phyloP scores from a whole-genome alignment of 1,284 basidiomycete species.

The Gymnopus androsaceus region DNA sequence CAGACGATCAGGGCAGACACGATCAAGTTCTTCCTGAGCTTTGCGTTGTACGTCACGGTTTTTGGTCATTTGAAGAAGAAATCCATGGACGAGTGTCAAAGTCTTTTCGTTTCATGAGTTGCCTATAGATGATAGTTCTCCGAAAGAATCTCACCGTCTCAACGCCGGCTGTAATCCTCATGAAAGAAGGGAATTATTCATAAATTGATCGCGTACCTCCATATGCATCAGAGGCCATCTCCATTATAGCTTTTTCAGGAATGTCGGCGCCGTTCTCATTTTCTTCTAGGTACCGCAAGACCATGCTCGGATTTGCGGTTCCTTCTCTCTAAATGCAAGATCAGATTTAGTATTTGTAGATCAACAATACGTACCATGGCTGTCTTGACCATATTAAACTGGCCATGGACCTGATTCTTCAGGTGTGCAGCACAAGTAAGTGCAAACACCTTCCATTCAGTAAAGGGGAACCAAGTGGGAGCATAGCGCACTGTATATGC shows the following conservation, averaged over 20 bases:
- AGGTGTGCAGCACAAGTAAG: background rate
- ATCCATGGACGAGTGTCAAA: conserved; percentile 38
- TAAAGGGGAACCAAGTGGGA: conserved; percentile 8
- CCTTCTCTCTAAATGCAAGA: background rate
- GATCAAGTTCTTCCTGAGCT: conserved; percentile 58
- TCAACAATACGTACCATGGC: background rate
- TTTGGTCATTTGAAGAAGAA: conserved; percentile 44
- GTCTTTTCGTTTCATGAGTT: conserved; percentile 21
- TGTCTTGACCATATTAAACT: background rate
- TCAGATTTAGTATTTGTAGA: background rate
- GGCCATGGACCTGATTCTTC: background rate
- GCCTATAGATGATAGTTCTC: background rate
- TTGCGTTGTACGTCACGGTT: conserved; percentile 41
- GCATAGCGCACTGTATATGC: conserved; percentile 2
- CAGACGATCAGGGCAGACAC: conserved; percentile 47
- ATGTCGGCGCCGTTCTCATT: conserved; percentile 2
- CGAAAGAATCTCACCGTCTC: background rate
- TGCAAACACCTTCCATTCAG: conserved; percentile 8
- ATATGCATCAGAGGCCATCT: conserved; percentile 2
- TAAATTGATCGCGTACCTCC: background rate
- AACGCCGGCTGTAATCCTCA: background rate
- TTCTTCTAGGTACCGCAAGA: background rate
- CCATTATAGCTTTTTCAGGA: conserved; percentile 3
- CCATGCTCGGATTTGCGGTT: conserved; percentile 3
- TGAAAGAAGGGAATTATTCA: background rate